Evolutionary conservation across 371 early-diverging fungal genomes (phyloP).

Genomic region (Catenaria anguillulae): DNA sequence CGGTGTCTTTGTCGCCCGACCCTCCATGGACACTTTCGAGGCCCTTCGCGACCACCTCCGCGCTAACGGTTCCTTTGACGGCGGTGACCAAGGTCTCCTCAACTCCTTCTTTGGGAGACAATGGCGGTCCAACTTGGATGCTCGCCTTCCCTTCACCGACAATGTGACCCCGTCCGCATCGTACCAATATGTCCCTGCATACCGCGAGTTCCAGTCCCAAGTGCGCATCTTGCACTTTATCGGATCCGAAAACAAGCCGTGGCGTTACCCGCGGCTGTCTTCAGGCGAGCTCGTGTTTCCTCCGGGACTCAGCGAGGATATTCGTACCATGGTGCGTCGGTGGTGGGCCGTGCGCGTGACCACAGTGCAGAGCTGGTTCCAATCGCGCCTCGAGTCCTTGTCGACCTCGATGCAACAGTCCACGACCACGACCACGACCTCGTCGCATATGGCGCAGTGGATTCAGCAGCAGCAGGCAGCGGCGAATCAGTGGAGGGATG

Average conservation of each 20-base stretch:
- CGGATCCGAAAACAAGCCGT: slow-evolving; percentile 24
- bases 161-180: slow-evolving; percentile 79
- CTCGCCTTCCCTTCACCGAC: slow-evolving; percentile 72
- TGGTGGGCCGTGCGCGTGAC: background rate
- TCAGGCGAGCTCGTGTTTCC: background rate
- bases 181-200: slow-evolving; percentile 54
- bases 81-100: slow-evolving; percentile 88
- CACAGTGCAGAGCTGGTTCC: too few relatives aligned
- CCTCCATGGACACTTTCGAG: slow-evolving; percentile 34
- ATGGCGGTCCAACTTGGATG: slow-evolving; percentile 49
- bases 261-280: background rate
- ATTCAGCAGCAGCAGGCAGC: too few relatives aligned
- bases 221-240: slow-evolving; percentile 82
- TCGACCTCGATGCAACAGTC: too few relatives aligned
- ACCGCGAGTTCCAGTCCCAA: slow-evolving; percentile 31
- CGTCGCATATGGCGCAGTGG: too few relatives aligned
- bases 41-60: slow-evolving; percentile 35
- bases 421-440: too few relatives aligned
- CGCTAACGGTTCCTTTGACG: slow-evolving; percentile 57
- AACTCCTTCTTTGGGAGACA: slow-evolving; percentile 58
- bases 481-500: too few relatives aligned
- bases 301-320: background rate
- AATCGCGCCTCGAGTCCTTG: too few relatives aligned
- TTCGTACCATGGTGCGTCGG: background rate
- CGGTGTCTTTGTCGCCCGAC: slow-evolving; percentile 77